Percentiles rank a stretch among this genome's conserved stretches.
Conservation (phyloP, 1,284 basidiomycete genomes). For the Naganishia albida region DNA sequence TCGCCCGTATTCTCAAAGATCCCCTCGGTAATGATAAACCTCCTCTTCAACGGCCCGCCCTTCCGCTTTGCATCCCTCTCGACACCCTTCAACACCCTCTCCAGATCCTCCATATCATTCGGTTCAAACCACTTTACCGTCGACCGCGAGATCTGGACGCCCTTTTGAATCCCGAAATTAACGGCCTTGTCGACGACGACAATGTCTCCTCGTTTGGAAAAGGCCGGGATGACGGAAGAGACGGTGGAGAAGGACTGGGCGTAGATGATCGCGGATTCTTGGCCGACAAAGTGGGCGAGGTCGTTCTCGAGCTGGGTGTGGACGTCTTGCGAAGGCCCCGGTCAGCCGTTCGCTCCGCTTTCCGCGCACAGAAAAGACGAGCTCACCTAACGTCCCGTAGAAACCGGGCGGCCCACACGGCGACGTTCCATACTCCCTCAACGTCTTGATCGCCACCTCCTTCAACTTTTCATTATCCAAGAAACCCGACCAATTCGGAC, state of each 20-base stretch:
- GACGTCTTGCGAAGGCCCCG: slow-evolving; percentile 70
- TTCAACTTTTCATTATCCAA: slow-evolving; percentile 86
- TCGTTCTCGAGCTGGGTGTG: slow-evolving; percentile 86
- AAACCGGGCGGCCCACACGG: slow-evolving; percentile 97
- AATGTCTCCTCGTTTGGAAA: slow-evolving; percentile 96
- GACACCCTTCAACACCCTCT: slow-evolving; percentile 78
- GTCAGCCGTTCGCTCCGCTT: no score
- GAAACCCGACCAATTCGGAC: slow-evolving; percentile 90
- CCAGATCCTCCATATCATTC: slow-evolving; percentile 87
- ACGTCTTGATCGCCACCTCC: slow-evolving; percentile 76
- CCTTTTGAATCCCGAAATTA: slow-evolving; percentile 95
- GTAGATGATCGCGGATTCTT: slow-evolving; percentile 88
- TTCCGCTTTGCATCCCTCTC: slow-evolving; percentile 86
- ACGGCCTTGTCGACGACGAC: slow-evolving; percentile 95
- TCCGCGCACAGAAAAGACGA: no score
- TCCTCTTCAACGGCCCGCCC: slow-evolving; percentile 75
- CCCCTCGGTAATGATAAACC: slow-evolving; percentile 96
- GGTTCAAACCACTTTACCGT: slow-evolving; percentile 96
- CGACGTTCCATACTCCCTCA: slow-evolving; percentile 91
- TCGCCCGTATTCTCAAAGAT: slow-evolving; percentile 93
- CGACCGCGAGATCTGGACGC: slow-evolving; percentile 91
- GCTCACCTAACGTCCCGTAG: slow-evolving; percentile 88
- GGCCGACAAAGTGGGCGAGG: slow-evolving; percentile 86
- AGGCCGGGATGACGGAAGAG: slow-evolving; percentile 93
- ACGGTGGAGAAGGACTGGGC: slow-evolving; percentile 91